These are phyloP conservation scores for Cryomyces minteri DNA, from an alignment of 495 filamentous ascomycete species.

Conservation along the genomic window DNA sequence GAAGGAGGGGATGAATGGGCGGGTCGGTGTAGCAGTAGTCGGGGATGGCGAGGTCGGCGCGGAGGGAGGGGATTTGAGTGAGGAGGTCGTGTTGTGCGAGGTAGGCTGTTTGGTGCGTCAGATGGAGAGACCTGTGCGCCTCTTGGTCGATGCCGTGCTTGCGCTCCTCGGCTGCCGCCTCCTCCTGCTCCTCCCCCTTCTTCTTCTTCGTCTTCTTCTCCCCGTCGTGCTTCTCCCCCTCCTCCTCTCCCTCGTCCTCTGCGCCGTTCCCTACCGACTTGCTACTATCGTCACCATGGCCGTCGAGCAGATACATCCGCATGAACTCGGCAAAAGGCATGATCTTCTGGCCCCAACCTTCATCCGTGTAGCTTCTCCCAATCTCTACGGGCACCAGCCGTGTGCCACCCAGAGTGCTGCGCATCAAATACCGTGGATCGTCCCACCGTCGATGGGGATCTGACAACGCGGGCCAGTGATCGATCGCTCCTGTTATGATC, in stretches of 20 bases:
- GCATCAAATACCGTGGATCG: conserved; percentile 52
- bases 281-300: neutral
- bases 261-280: conserved; percentile 16
- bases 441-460: conserved; percentile 41
- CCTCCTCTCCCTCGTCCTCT: conserved; percentile 5
- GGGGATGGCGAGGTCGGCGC: conserved; percentile 59
- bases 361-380: conserved; percentile 77
- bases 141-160: no score
- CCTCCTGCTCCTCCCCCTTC: neutral
- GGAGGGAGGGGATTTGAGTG: conserved; percentile 58
- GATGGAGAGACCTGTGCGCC: no score
- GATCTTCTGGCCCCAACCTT: conserved; percentile 70
- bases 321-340: conserved; percentile 62
- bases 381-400: conserved; percentile 77
- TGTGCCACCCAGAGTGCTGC: conserved; percentile 54
- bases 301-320: conserved; percentile 29
- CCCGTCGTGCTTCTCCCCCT: conserved; percentile 3
- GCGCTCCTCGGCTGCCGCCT: neutral
- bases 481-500: conserved; percentile 43
- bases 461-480: conserved; percentile 65
- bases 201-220: no score
- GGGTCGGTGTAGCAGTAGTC: conserved; percentile 70
- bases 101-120: conserved; percentile 33
- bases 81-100: conserved; percentile 85
- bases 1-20: conserved; percentile 14